Conservation (phyloP, 805 yeast species). For the Candida caryicola region DNA sequence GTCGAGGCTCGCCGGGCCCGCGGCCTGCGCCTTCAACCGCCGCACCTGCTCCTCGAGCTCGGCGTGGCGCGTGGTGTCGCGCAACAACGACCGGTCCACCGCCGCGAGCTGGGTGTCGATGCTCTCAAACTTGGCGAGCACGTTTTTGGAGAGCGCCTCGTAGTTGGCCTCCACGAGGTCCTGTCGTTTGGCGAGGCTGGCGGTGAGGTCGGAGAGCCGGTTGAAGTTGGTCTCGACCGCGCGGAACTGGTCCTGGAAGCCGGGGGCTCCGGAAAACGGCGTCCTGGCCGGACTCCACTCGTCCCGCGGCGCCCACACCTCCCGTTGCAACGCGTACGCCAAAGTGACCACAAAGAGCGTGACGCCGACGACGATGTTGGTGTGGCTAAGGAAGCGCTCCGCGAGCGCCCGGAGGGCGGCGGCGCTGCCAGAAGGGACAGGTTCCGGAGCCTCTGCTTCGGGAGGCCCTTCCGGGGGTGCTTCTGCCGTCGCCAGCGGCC, state of each 20-base stretch:
- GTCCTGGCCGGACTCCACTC: too few species aligned
- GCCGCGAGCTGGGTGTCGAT: conserved; percentile 12
- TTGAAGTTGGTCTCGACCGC: conserved; percentile 5
- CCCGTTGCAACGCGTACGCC: not conserved
- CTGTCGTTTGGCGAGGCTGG: conserved; percentile 16
- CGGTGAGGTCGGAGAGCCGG: conserved; percentile 14
- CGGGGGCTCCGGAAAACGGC: not conserved
- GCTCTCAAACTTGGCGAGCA: conserved; percentile 16
- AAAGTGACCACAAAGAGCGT: not conserved
- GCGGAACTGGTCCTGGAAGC: not conserved
- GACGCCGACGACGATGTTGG: not conserved
- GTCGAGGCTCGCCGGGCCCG: not conserved
- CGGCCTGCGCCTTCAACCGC: conserved; percentile 7
- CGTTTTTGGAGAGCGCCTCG: conserved; percentile 11
- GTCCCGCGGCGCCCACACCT: too few species aligned
- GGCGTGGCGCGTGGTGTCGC: conserved; percentile 6
- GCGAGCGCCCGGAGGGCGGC: not conserved
- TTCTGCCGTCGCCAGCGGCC: not conserved
- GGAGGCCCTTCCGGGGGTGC: not conserved
- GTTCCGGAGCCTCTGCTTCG: conserved; percentile 1
- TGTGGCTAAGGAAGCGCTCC: not conserved
- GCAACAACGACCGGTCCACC: conserved; percentile 4
- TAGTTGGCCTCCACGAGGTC: conserved; percentile 18
- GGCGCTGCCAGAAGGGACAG: not conserved
- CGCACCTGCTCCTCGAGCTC: conserved; percentile 13